Evolutionary conservation across 83 land plant species (phyloP).

Genomic region (Larix sibirica): DNA sequence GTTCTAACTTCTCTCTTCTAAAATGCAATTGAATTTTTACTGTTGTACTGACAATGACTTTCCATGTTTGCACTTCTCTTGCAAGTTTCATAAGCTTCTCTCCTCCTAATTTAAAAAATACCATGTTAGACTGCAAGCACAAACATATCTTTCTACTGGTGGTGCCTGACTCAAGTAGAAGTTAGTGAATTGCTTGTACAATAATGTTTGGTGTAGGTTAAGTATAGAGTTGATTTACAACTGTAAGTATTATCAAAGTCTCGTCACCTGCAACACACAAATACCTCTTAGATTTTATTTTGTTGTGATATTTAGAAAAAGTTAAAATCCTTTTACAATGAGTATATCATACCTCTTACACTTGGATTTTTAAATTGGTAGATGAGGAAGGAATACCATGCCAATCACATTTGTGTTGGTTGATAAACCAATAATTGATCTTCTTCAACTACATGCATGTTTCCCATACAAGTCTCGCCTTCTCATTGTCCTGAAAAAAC

Average conservation of each 20-base stretch:
- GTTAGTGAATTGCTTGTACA: neutral
- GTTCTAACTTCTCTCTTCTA: neutral
- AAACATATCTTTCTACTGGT: neutral
- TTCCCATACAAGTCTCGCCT: slow-evolving; percentile 38
- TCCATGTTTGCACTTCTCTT: neutral
- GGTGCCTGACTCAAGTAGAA: neutral
- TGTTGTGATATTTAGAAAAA: neutral
- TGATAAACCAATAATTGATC: slow-evolving; percentile 81
- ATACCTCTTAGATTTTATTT: neutral
- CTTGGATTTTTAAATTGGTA: slow-evolving; percentile 48
- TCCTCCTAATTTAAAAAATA: neutral
- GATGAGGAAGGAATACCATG: slow-evolving; percentile 77
- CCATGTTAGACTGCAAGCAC: neutral
- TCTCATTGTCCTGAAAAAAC: slow-evolving; percentile 59
- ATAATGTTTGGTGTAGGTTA: neutral
- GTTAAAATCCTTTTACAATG: neutral
- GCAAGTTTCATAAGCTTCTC: slow-evolving; percentile 4
- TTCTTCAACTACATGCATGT: slow-evolving; percentile 58
- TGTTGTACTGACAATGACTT: neutral
- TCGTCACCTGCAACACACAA: slow-evolving; percentile 9
- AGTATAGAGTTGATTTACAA: neutral
- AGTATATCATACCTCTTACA: slow-evolving; percentile 54
- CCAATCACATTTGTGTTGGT: slow-evolving; percentile 77
- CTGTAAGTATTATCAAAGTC: neutral
- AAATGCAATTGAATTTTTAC: slow-evolving; percentile 2